Evolutionary conservation across 371 early-diverging fungal species (phyloP), one percentile per base, ranked within the genome.

Genomic region (Coemansia sp.): DNA sequence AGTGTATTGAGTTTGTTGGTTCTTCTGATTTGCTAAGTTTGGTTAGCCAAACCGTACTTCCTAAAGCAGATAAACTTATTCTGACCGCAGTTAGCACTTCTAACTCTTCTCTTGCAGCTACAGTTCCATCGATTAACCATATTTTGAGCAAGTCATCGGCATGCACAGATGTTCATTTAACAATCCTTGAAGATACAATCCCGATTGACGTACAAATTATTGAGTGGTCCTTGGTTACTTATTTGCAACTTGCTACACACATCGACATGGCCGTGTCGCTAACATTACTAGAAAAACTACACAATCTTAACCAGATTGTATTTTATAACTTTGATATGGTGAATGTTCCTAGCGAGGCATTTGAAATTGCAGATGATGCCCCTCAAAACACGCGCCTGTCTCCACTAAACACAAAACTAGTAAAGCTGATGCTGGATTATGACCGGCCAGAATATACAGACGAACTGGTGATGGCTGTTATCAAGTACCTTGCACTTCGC

Each of bases 371-470:
- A 14, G 22, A 27, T 2, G 5, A 22, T 8, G 18, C 1, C 1
- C 16, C 21, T 11, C 4, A 40, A 26, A 13, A 11, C 8, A 22
- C 6, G n/a, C 16, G 47, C 31, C 18, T 61, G 29, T 11, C 8
- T 27, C 47, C 63, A 21, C 18, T 63, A 7, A 63, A 63, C 14
- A 31, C 40, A 18, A 42, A 18, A 7, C 18, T 55, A 14, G 11
- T 14, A 5, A 42, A 42, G 22, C 10, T 63, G 7, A 63, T 63
- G 63, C 18, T 63, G 13, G 63, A 47, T 6, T 40, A 63, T 40
- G 31, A 63, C 10, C 45, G 29, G 22, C 5, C 6, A 4, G 55
- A 4, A 6, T 42, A 31, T 21, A 31, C 63, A 1, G 45, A 63
- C 7, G 42, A 55, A 10, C 11, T 26, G 14, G 18, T 42, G 13